These are phyloP conservation scores for Chondrus crispus DNA, from an alignment of 23 red algal genomes.

Conservation along the genomic window DNA sequence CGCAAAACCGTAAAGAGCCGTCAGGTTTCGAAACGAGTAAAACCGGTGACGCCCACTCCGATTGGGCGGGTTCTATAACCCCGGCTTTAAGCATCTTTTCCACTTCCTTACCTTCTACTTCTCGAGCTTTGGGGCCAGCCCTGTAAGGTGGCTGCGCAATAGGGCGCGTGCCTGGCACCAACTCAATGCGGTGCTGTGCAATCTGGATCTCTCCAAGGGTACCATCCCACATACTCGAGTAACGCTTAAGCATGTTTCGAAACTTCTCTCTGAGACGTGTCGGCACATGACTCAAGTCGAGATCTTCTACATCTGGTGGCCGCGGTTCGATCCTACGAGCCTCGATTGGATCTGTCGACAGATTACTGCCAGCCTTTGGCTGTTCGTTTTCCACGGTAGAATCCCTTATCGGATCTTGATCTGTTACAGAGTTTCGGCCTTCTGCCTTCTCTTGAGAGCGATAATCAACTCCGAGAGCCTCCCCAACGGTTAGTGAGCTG, in stretches of 20 bases:
- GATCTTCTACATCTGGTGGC: not conserved
- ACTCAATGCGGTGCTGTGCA: not conserved
- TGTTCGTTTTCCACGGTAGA: no score
- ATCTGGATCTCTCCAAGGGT: not conserved
- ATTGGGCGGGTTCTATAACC: not conserved
- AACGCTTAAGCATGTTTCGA: not conserved
- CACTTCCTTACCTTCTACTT: not conserved
- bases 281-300: not conserved
- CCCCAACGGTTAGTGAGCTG: not conserved
- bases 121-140: not conserved
- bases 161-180: not conserved
- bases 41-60: not conserved
- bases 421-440: no score
- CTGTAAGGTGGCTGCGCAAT: not conserved
- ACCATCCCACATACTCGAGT: not conserved
- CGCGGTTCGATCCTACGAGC: not conserved
- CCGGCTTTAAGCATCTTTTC: not conserved
- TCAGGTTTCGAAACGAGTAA: not conserved
- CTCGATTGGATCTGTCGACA: no score
- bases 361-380: no score
- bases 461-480: not conserved
- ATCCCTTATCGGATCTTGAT: no score
- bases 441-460: no score
- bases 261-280: not conserved
- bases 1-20: not conserved